These are phyloP conservation scores for Fusarium sp. DNA, from an alignment of 2,329 filamentous ascomycete genomes.

Conservation along the genomic window DNA sequence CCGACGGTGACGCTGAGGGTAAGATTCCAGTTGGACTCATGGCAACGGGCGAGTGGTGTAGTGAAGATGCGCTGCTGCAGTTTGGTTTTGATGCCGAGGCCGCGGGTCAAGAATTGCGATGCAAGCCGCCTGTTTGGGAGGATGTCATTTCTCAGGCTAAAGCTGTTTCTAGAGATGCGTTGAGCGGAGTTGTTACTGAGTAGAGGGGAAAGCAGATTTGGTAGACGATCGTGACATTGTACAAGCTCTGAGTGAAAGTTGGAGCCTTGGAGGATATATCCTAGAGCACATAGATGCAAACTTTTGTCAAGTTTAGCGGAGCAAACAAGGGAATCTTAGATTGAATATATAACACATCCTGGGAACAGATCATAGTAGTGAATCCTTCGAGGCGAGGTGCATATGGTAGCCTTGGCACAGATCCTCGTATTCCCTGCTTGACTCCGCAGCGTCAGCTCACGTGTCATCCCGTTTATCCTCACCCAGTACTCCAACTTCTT, in stretches of 20 bases:
- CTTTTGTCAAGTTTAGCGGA: background rate
- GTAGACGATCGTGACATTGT: background rate
- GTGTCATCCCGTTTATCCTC: slow-evolving; percentile 1
- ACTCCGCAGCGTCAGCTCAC: slow-evolving; percentile 26
- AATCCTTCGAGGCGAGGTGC: background rate
- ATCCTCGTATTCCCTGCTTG: slow-evolving; percentile 4
- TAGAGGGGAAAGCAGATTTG: background rate
- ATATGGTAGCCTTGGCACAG: background rate
- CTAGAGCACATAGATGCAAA: slow-evolving; percentile 13
- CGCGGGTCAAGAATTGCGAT: slow-evolving; percentile 46
- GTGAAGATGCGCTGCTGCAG: slow-evolving; percentile 62
- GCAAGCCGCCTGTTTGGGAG: slow-evolving; percentile 40
- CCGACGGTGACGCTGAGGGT: slow-evolving; percentile 52
- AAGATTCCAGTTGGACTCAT: slow-evolving; percentile 67
- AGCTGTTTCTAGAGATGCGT: background rate
- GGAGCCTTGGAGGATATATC: slow-evolving; percentile 23
- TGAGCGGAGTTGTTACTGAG: background rate
- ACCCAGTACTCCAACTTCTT: background rate
- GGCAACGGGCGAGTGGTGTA: slow-evolving; percentile 68
- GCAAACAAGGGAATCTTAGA: no score
- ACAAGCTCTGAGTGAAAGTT: no score
- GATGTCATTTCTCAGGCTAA: slow-evolving; percentile 33
- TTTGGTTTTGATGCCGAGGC: slow-evolving; percentile 64
- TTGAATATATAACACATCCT: background rate
- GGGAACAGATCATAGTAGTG: background rate